Percentiles rank a stretch among this genome's conserved stretches.
phyloP scores from a whole-genome alignment of 2,329 filamentous ascomycete species.

The Aspergillus brunneoviolaceus region DNA sequence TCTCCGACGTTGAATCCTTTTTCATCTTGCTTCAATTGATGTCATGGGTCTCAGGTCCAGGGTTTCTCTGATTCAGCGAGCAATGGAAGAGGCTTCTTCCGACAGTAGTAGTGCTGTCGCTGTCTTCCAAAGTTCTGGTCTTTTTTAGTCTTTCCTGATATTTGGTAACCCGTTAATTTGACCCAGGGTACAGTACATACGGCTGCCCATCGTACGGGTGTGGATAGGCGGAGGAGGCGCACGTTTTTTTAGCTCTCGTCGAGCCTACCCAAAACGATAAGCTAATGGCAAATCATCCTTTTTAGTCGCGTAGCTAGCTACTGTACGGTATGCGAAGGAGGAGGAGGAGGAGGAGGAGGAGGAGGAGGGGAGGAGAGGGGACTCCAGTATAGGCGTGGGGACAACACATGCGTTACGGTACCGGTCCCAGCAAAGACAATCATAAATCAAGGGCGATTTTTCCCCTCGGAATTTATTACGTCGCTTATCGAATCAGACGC shows the following conservation, averaged over 20 bases:
- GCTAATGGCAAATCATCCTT: slow-evolving; percentile 18
- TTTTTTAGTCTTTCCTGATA: background rate
- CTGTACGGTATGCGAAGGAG: background rate
- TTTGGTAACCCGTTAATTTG: background rate
- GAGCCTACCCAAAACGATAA: slow-evolving; percentile 19
- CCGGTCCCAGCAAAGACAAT: background rate
- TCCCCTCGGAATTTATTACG: background rate
- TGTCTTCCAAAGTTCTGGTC: background rate
- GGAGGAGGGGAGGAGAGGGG: background rate
- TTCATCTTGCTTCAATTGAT: background rate
- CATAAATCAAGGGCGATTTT: no score
- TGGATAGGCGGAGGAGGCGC: slow-evolving; percentile 8
- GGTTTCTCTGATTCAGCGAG: background rate
- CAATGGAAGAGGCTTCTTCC: background rate
- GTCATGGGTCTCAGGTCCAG: background rate
- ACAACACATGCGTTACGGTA: no score
- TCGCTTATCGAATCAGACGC: background rate
- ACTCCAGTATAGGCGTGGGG: no score
- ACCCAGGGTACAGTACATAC: background rate
- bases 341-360: background rate
- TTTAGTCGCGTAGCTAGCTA: background rate
- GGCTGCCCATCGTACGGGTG: background rate
- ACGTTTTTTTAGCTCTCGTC: slow-evolving; percentile 23
- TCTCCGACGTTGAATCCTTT: background rate
- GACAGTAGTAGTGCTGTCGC: background rate